Conservation (phyloP, 345 rosid genomes). For the Rhodomyrtus tomentosa region DNA sequence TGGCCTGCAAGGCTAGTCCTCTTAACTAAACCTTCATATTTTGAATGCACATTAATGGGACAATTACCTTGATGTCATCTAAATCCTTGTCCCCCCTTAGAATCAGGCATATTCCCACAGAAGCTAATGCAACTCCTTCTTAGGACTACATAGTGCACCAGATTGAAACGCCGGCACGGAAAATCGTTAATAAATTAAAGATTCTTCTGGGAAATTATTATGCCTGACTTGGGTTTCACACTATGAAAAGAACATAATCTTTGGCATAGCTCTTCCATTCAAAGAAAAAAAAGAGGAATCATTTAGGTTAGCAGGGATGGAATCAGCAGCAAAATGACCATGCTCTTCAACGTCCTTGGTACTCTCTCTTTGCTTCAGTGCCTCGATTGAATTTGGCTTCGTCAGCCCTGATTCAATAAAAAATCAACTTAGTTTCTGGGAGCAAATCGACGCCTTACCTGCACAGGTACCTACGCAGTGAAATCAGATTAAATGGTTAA, state of each 20-base stretch:
- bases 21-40: too few species aligned
- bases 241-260: background rate
- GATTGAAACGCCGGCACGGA: background rate
- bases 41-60: too few species aligned
- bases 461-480: background rate
- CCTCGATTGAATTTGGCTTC: too few species aligned
- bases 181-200: background rate
- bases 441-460: too few species aligned
- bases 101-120: too few species aligned
- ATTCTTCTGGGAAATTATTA: background rate
- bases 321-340: background rate
- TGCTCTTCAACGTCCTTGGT: background rate
- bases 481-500: background rate
- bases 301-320: background rate
- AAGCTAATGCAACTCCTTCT: background rate
- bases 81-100: too few species aligned
- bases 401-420: too few species aligned
- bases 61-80: too few species aligned
- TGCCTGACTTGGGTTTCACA: background rate
- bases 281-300: background rate
- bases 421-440: too few species aligned
- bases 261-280: background rate
- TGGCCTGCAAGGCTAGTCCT: too few species aligned
- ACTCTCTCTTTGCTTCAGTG: background rate
- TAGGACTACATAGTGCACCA: background rate